Evolutionary conservation across 192 early-diverging fungal species (phyloP).

Genomic region (Linnemannia schmuckeri): DNA sequence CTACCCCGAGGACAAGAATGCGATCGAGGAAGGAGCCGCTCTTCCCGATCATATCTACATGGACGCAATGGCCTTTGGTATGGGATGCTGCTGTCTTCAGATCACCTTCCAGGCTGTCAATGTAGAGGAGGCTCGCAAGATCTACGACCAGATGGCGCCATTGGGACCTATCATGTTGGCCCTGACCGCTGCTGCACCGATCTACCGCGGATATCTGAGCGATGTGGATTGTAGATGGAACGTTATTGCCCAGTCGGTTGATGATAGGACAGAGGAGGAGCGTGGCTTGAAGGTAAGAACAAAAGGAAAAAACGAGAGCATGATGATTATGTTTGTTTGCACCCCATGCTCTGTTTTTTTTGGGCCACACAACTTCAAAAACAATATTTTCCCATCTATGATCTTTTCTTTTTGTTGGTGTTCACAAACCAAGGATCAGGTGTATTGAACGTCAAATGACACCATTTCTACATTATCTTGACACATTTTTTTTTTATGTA

Average conservation of each 20-base stretch:
- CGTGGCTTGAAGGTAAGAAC: slow-evolving; percentile 77
- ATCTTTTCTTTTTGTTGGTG: neutral
- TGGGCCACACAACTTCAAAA: neutral
- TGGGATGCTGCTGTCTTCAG: slow-evolving; percentile 98
- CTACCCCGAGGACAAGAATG: slow-evolving; percentile 78
- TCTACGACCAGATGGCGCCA: slow-evolving; percentile 96
- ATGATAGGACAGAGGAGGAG: slow-evolving; percentile 94
- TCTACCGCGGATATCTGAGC: slow-evolving; percentile 93
- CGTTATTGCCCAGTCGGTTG: slow-evolving; percentile 92
- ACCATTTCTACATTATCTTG: slow-evolving; percentile 50
- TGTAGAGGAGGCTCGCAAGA: slow-evolving; percentile 88
- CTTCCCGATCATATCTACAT: slow-evolving; percentile 94
- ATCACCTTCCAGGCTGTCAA: slow-evolving; percentile 97
- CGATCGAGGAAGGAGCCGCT: slow-evolving; percentile 81
- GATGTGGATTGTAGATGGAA: slow-evolving; percentile 99
- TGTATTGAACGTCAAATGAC: slow-evolving; percentile 42
- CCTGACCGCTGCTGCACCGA: slow-evolving; percentile 91
- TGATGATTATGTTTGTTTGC: neutral
- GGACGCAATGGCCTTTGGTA: slow-evolving; percentile 99
- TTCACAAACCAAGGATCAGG: neutral
- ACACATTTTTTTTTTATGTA: slow-evolving; percentile 13
- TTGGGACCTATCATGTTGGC: slow-evolving; percentile 96
- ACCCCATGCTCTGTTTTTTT: slow-evolving; percentile 2
- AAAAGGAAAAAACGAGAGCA: no score
- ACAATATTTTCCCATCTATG: neutral